Evolutionary conservation across 2,329 filamentous ascomycete species (phyloP).

Genomic region (Diaporthe vaccinii): DNA sequence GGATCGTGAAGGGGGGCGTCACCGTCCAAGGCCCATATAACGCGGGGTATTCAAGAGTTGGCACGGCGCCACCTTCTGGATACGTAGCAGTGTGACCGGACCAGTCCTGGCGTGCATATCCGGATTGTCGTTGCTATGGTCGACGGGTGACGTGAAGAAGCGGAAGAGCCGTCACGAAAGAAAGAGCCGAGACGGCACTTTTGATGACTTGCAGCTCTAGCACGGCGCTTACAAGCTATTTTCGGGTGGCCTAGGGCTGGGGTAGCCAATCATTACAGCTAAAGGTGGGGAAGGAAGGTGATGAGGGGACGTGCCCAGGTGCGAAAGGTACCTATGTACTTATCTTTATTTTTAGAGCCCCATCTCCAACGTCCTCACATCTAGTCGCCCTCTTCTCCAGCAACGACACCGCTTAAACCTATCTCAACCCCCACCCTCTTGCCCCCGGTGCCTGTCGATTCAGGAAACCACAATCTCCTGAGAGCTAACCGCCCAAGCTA

Average conservation of each 20-base stretch:
- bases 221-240: slow-evolving; percentile 33
- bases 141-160: slow-evolving; percentile 10
- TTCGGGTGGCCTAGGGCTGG: not conserved
- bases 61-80: slow-evolving; percentile 10
- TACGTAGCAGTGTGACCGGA: slow-evolving; percentile 29
- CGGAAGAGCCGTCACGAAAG: not conserved
- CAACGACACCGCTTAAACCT: slow-evolving; percentile 1
- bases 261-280: slow-evolving; percentile 13
- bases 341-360: slow-evolving; percentile 9
- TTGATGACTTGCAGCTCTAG: slow-evolving; percentile 33
- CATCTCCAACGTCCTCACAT: not conserved
- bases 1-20: not conserved
- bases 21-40: slow-evolving; percentile 5
- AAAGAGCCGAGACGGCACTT: slow-evolving; percentile 2
- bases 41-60: slow-evolving; percentile 5
- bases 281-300: not conserved
- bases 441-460: not conserved
- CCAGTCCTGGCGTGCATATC: slow-evolving; percentile 23
- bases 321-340: not conserved
- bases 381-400: not conserved
- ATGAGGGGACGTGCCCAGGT: not conserved
- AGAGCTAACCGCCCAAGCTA: slow-evolving; percentile 18
- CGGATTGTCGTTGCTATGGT: not conserved
- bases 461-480: not conserved
- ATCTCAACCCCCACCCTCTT: not conserved